phyloP scores from a whole-genome alignment of 345 rosid species.

The Zanthoxylum bungeanum region DNA sequence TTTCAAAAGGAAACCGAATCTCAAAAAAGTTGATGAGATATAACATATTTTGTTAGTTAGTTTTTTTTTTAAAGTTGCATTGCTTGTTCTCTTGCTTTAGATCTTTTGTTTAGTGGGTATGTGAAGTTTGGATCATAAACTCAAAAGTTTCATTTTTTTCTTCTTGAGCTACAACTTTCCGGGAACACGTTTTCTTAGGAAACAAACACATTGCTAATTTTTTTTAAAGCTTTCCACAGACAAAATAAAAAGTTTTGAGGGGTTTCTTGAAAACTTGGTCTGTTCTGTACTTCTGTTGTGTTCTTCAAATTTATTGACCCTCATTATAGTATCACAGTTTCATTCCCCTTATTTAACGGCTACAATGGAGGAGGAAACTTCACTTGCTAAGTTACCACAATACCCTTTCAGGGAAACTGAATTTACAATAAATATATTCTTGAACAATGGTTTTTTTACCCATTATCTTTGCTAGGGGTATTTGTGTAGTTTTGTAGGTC shows the following conservation, averaged over 20 bases:
- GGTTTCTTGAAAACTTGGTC: conserved; percentile 15
- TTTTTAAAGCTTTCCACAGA: conserved; percentile 13
- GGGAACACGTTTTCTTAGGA: conserved; percentile 19
- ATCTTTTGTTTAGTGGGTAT: background rate
- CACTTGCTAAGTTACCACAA: conserved; percentile 27
- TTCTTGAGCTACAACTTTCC: background rate
- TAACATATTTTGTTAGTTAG: background rate
- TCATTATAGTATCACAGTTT: conserved; percentile 17
- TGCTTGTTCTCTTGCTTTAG: background rate
- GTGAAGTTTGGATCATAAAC: too few relatives aligned
- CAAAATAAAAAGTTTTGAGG: conserved; percentile 21
- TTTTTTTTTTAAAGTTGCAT: conserved; percentile 9
- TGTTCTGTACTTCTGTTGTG: background rate
- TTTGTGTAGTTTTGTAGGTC: conserved; percentile 32
- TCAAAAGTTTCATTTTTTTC: too few relatives aligned
- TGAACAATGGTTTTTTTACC: background rate
- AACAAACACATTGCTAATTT: conserved; percentile 22
- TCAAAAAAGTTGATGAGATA: conserved; percentile 15
- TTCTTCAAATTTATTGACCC: conserved; percentile 27
- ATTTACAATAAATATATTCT: background rate
- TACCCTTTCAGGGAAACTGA: conserved; percentile 24
- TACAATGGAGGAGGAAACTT: conserved; percentile 40
- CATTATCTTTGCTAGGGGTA: conserved; percentile 21
- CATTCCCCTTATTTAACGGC: conserved; percentile 54
- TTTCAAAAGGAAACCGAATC: conserved; percentile 29